These are phyloP conservation scores for Ophiostoma sp. DNA, from an alignment of 2,329 filamentous ascomycete species.

Conservation along the genomic window DNA sequence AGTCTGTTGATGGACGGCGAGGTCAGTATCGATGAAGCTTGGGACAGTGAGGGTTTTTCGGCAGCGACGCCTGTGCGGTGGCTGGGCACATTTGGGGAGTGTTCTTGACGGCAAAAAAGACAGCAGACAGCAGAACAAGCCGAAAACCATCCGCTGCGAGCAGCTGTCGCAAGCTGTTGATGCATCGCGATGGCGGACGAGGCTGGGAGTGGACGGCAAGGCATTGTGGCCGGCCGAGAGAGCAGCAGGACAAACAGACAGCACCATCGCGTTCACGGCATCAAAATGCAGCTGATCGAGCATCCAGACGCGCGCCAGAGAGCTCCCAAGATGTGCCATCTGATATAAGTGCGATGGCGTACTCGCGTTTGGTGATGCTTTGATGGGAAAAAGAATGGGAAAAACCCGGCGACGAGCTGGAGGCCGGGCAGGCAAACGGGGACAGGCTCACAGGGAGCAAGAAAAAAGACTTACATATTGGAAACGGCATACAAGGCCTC, in stretches of 20 bases:
- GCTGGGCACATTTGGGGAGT: not conserved
- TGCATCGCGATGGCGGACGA: conserved; percentile 24
- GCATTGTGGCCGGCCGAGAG: conserved; percentile 20
- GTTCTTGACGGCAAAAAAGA: conserved; percentile 17
- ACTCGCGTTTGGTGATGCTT: conserved; percentile 21
- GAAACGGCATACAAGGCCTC: conserved; percentile 1
- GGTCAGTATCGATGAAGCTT: conserved; percentile 38
- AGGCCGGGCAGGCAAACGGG: not conserved
- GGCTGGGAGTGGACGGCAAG: conserved; percentile 26
- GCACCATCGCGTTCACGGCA: conserved; percentile 16
- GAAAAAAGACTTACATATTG: conserved; percentile 13
- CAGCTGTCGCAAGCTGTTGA: conserved; percentile 25
- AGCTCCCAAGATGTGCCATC: conserved; percentile 1
- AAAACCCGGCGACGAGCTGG: not conserved
- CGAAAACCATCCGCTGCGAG: conserved; percentile 10
- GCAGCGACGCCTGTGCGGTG: not conserved
- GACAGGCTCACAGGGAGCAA: not conserved
- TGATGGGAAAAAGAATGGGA: conserved; percentile 21
- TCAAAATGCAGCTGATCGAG: not conserved
- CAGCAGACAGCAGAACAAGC: not conserved
- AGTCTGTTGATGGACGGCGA: conserved; percentile 50
- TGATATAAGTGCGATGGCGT: conserved; percentile 22
- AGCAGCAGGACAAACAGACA: not conserved
- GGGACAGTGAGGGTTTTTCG: conserved; percentile 30
- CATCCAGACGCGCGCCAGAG: not conserved